phyloP scores from a whole-genome alignment of 495 filamentous ascomycete species.

The Hypoxylon subgilvum region DNA sequence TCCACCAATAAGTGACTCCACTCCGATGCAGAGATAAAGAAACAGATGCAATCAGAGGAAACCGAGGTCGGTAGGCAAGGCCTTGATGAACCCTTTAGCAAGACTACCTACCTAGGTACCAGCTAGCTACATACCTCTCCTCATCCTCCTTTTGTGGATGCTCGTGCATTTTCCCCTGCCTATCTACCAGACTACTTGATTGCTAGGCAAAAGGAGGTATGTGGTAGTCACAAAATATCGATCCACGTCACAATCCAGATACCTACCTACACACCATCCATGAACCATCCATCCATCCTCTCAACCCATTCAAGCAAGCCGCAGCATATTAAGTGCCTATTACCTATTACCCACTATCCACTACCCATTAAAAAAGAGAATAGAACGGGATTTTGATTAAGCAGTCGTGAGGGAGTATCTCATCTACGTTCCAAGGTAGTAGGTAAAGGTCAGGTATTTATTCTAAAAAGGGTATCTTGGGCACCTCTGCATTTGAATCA shows the following conservation, averaged over 20 bases:
- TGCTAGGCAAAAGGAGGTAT: conserved; percentile 16
- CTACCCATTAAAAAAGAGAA: no score
- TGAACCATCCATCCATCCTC: no score
- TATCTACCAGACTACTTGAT: neutral
- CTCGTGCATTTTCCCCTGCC: conserved; percentile 10
- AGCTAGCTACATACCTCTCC: conserved; percentile 9
- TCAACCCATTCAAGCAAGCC: conserved; percentile 30
- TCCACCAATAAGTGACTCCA: conserved; percentile 34
- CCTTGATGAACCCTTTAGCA: neutral
- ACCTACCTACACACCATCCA: conserved; percentile 38
- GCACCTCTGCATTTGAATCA: conserved; percentile 38
- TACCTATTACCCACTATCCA: no score
- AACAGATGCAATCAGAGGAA: conserved; percentile 19
- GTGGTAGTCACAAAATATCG: conserved; percentile 18
- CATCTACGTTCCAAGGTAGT: no score
- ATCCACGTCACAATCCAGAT: conserved; percentile 33
- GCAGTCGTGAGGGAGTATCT: conserved; percentile 21
- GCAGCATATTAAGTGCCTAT: no score
- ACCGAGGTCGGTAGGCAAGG: neutral
- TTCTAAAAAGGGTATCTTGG: conserved; percentile 45
- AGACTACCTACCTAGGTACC: neutral
- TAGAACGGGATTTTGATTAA: conserved; percentile 24
- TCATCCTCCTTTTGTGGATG: conserved; percentile 15
- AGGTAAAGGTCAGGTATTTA: conserved; percentile 24
- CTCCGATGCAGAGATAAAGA: conserved; percentile 37